Evolutionary conservation across 176 grass and related monocot species (phyloP).

Genomic region (Sorghum bicolor): DNA sequence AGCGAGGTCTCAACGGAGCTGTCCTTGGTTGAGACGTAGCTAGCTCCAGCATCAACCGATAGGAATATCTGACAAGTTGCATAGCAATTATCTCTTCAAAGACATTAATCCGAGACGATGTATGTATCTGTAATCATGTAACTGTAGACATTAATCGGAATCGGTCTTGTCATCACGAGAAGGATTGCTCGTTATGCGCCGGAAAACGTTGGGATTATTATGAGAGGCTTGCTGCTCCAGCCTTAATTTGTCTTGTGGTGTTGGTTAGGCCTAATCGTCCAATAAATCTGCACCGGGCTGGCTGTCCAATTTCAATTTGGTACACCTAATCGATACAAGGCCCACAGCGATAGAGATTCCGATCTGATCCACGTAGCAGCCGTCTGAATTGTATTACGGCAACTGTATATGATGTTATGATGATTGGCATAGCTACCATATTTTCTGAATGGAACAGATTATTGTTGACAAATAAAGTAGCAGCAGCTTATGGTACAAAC

Average conservation of each 20-base stretch:
- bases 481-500: not conserved
- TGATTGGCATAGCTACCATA: not conserved
- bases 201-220: conserved; percentile 12
- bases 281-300: conserved; percentile 25
- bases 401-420: not conserved
- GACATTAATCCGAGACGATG: not conserved
- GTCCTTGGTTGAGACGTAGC: conserved; percentile 37
- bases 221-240: not conserved
- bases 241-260: conserved; percentile 29
- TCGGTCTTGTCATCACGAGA: not conserved
- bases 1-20: conserved; percentile 35
- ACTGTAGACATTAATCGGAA: conserved; percentile 1
- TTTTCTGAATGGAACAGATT: not conserved
- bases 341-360: conserved; percentile 40
- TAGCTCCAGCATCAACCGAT: conserved; percentile 24
- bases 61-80: conserved; percentile 22
- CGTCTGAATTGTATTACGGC: conserved; percentile 3
- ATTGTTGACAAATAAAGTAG: conserved; percentile 1
- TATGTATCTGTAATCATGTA: not conserved
- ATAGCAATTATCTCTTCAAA: not conserved
- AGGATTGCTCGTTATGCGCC: not conserved
- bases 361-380: not conserved
- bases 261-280: conserved; percentile 38
- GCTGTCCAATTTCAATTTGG: conserved; percentile 32
- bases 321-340: conserved; percentile 41